Conservation (phyloP, 768 basidiomycete genomes). For the Leccinum aurantiacum region DNA sequence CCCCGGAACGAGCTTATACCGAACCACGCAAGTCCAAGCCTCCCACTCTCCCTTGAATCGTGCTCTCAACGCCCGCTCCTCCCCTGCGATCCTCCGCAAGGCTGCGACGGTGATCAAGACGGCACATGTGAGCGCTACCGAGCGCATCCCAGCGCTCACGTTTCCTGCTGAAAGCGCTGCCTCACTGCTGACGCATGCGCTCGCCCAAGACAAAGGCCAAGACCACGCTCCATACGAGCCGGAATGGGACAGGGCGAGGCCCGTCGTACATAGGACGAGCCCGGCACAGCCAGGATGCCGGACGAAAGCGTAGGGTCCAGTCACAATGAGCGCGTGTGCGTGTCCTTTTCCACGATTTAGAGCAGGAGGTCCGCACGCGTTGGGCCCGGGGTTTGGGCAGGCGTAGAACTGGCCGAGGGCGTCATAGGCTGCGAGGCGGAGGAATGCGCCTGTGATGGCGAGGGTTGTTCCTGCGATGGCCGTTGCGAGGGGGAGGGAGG, state of each 20-base stretch:
- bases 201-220: neutral
- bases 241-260: slow-evolving; percentile 16
- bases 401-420: slow-evolving; percentile 27
- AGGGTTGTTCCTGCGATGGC: slow-evolving; percentile 39
- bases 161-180: slow-evolving; percentile 12
- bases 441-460: slow-evolving; percentile 39
- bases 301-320: slow-evolving; percentile 28
- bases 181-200: neutral
- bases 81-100: slow-evolving; percentile 9
- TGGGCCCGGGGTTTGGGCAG: slow-evolving; percentile 9
- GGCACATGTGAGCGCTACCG: slow-evolving; percentile 11
- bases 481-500: neutral
- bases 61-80: slow-evolving; percentile 12
- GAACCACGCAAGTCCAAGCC: slow-evolving; percentile 45
- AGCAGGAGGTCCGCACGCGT: neutral
- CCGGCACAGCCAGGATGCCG: slow-evolving; percentile 35
- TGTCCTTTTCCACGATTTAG: neutral
- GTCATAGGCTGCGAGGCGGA: slow-evolving; percentile 36
- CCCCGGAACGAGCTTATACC: slow-evolving; percentile 49
- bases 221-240: neutral
- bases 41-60: slow-evolving; percentile 24
- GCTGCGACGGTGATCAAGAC: slow-evolving; percentile 7
- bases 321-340: slow-evolving; percentile 27
- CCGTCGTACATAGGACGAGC: slow-evolving; percentile 29
- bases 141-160: slow-evolving; percentile 31